phyloP scores from a whole-genome alignment of 768 basidiomycete genomes.

The Boletus tomentosulus region DNA sequence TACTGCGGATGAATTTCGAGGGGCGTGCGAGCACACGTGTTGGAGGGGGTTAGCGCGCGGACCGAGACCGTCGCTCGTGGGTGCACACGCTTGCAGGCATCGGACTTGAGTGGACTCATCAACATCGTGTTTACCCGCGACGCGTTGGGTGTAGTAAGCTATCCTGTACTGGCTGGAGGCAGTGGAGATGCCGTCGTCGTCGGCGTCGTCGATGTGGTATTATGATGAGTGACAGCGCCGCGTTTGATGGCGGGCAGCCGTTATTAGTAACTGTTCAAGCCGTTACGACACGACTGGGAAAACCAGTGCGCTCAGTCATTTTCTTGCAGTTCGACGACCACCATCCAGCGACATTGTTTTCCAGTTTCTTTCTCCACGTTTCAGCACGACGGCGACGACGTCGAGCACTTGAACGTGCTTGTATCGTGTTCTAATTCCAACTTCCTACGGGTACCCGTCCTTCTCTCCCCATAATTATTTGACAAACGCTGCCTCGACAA shows the following conservation, averaged over 20 bases:
- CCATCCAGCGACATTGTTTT: conserved; percentile 9
- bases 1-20: conserved; percentile 26
- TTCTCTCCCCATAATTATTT: conserved; percentile 35
- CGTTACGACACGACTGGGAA: conserved; percentile 31
- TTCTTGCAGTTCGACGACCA: conserved; percentile 21
- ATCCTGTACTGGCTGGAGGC: neutral
- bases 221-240: conserved; percentile 13
- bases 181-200: neutral
- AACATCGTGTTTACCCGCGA: neutral
- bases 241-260: conserved; percentile 21
- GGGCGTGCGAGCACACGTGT: conserved; percentile 35
- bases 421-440: conserved; percentile 20
- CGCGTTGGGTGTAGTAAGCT: neutral
- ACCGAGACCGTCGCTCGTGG: conserved; percentile 1
- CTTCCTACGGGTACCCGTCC: conserved; percentile 16
- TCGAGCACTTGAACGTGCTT: conserved; percentile 16
- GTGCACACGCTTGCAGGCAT: neutral
- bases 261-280: conserved; percentile 26
- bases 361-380: conserved; percentile 6
- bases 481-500: conserved; percentile 49
- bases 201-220: neutral
- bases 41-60: conserved; percentile 28
- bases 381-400: conserved; percentile 15
- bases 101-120: neutral
- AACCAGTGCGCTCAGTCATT: conserved; percentile 30